These are phyloP conservation scores for Ophiostoma triangulosporum DNA, from an alignment of 2,329 filamentous ascomycete genomes.

Conservation along the genomic window DNA sequence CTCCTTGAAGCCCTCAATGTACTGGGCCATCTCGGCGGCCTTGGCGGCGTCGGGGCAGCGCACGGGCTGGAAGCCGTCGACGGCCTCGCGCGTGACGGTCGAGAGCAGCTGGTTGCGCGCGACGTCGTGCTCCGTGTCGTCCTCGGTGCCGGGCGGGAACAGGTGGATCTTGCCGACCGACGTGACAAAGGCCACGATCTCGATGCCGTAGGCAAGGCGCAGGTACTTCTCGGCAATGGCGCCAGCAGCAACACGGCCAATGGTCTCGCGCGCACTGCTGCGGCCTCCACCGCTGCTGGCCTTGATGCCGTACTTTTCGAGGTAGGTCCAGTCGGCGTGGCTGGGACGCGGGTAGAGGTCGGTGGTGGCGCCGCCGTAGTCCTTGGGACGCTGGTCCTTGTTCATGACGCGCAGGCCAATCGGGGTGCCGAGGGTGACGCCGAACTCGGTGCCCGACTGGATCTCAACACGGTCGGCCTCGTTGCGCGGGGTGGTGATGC, in stretches of 20 bases:
- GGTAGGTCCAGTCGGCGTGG: slow-evolving; percentile 94
- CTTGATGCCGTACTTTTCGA: slow-evolving; percentile 94
- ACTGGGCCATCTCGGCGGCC: slow-evolving; percentile 58
- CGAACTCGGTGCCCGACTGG: slow-evolving; percentile 83
- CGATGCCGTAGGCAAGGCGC: slow-evolving; percentile 62
- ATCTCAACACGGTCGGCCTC: slow-evolving; percentile 89
- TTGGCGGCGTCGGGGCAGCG: slow-evolving; percentile 63
- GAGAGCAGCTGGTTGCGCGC: slow-evolving; percentile 42
- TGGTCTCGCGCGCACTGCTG: slow-evolving; percentile 87
- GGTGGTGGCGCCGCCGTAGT: slow-evolving; percentile 85
- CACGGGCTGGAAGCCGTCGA: slow-evolving; percentile 76
- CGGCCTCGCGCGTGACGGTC: slow-evolving; percentile 56
- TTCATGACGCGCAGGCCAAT: slow-evolving; percentile 81
- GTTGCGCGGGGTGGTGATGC: slow-evolving; percentile 81
- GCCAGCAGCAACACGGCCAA: slow-evolving; percentile 80
- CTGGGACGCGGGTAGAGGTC: slow-evolving; percentile 80
- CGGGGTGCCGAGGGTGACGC: slow-evolving; percentile 78
- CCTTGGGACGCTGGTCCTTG: slow-evolving; percentile 82
- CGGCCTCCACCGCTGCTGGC: slow-evolving; percentile 81
- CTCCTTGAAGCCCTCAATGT: slow-evolving; percentile 67
- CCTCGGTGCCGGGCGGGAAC: slow-evolving; percentile 35
- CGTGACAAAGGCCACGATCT: slow-evolving; percentile 83
- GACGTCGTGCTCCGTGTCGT: background rate
- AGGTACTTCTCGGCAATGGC: slow-evolving; percentile 92
- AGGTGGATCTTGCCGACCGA: slow-evolving; percentile 71